Base-by-base conservation (phyloP, 306 rosid genomes). In the Hylodesmum podocarpum region DNA sequence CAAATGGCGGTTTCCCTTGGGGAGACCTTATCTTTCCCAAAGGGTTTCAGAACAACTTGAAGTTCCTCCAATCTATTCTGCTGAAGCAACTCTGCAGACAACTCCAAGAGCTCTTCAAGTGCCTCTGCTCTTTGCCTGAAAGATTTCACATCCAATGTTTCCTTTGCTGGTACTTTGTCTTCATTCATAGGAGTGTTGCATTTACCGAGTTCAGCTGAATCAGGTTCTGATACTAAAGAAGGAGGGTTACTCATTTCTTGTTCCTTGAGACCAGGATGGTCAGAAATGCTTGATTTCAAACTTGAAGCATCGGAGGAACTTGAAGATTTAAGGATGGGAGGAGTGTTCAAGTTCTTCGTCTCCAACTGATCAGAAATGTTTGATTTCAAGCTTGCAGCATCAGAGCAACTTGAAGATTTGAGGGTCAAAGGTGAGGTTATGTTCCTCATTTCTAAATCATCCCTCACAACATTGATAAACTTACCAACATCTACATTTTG, bases 1-100 rank as follows among this genome's bases (percentile, higher is more conserved):
- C 99, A 96, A 82, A 96, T 96, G 14, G 98, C 99, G 1, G 99
- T 96, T 88, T 96, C 99, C 81, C 98, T 93, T 14, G 99, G 99
- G 25, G 99, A 92, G 47, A 93, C 98, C 79, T 92, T 96, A 69
- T 88, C 96, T 86, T 92, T 96, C 53, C 99, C 99, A 13, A 96
- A 96, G 29, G 99, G 99, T 85, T 87, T 92, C 73, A 96, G 81
- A 46, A 96, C 98, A 77, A 96, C 91, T 51, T 92, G 86, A 61
- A 96, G 97, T 82, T 96, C 99, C 83, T 91, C 99, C 80, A 92
- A 75, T 81, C 97, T 88, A 43, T 87, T 85, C 19, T 91, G 89
- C 87, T 96, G 96, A 83, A 96, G 76, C 81, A 96, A 88, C 9
- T 96, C 99, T 50, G 99, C 99, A 22, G 99, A 96, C 57, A 96